Evolutionary conservation across 805 yeast species (phyloP).

Genomic region (Ogataea nitratoaversa): DNA sequence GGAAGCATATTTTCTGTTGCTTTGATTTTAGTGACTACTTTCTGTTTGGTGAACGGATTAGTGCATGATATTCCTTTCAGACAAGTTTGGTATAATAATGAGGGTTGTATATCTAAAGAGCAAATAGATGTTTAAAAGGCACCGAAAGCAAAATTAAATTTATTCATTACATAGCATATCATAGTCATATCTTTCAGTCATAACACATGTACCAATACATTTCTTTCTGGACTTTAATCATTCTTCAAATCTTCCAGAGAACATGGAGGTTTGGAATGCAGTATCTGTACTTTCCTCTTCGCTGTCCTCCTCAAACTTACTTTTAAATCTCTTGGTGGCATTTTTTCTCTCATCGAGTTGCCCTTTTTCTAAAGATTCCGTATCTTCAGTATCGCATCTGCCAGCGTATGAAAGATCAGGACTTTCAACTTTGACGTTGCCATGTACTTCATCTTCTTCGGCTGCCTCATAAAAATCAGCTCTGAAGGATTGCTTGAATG

Average conservation of each 20-base stretch:
- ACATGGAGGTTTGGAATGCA: not conserved
- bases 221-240: not conserved
- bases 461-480: conserved; percentile 5
- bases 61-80: conserved; percentile 29
- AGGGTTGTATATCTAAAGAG: not conserved
- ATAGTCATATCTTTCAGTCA: no score
- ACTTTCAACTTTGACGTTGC: conserved; percentile 3
- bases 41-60: conserved; percentile 37
- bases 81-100: conserved; percentile 3
- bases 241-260: not conserved
- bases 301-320: conserved; percentile 3
- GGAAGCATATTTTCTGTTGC: conserved; percentile 56
- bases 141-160: not conserved
- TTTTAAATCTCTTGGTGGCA: not conserved
- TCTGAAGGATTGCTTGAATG: conserved; percentile 3
- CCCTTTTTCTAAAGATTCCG: not conserved
- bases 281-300: not conserved
- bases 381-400: conserved; percentile 5
- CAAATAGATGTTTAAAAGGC: not conserved
- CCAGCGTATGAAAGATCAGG: conserved; percentile 1
- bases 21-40: conserved; percentile 42
- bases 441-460: conserved; percentile 2
- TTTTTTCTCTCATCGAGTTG: no score
- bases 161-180: no score
- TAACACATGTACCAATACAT: no score